Percentiles rank a stretch among this genome's conserved stretches.
phyloP scores from a whole-genome alignment of 305 asterid species.

The Solanum hybrid region DNA sequence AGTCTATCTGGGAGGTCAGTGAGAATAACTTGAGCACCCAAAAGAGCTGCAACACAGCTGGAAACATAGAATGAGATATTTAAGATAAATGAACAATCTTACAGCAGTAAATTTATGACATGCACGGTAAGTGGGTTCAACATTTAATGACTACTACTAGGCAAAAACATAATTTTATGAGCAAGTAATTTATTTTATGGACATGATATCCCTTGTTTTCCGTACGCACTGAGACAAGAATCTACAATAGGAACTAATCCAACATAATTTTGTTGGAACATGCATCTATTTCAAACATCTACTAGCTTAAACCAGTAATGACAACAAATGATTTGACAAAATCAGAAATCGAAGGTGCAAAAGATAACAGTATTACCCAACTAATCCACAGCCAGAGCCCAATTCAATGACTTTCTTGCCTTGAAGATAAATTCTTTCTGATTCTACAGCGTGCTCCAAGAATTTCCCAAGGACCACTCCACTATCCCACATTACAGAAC shows the following conservation, averaged over 20 bases:
- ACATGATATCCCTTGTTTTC: background rate
- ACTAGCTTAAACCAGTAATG: background rate
- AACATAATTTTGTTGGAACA: background rate
- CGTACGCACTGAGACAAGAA: background rate
- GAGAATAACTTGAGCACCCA: constrained; percentile 80
- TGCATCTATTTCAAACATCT: background rate
- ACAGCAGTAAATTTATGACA: background rate
- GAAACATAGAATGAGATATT: constrained; percentile 5
- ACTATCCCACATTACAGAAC: constrained; percentile 97
- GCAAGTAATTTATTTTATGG: background rate
- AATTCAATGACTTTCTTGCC: constrained; percentile 76
- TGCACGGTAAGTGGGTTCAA: background rate
- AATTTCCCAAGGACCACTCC: constrained; percentile 86
- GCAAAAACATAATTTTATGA: background rate
- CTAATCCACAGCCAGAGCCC: constrained; percentile 97
- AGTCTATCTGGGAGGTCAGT: constrained; percentile 88
- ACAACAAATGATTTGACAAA: background rate
- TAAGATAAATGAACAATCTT: background rate
- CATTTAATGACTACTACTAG: background rate
- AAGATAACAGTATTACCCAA: constrained; percentile 42
- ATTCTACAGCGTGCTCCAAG: constrained; percentile 72
- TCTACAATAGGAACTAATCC: background rate
- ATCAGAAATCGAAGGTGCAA: background rate
- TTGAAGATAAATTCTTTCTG: constrained; percentile 43
- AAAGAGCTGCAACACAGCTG: constrained; percentile 82